A percentile compares a stretch with the other conserved stretches of the same genome.
These are phyloP conservation scores for Physcia stellaris DNA, from an alignment of 495 filamentous ascomycete species.

Conservation along the genomic window DNA sequence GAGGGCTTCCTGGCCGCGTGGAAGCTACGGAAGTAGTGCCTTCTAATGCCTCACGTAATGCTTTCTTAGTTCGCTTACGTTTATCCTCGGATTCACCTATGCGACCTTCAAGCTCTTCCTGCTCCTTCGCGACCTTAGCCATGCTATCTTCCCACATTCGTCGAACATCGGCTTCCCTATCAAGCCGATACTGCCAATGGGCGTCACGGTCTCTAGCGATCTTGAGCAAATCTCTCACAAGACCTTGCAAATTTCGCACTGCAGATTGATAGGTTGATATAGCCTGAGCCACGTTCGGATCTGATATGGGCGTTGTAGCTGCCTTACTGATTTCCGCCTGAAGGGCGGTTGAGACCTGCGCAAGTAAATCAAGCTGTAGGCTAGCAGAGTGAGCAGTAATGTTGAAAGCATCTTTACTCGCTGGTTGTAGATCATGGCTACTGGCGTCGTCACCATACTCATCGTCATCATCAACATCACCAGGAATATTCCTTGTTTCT, in stretches of 20 bases:
- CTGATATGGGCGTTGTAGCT: conserved; percentile 53
- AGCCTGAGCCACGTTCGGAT: conserved; percentile 63
- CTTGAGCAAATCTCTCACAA: conserved; percentile 76
- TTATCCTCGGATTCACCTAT: conserved; percentile 86
- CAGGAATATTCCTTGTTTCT: conserved; percentile 21
- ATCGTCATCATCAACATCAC: conserved; percentile 59
- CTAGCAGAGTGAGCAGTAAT: conserved; percentile 93
- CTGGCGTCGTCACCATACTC: conserved; percentile 76
- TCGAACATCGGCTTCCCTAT: conserved; percentile 74
- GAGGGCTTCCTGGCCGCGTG: conserved; percentile 19
- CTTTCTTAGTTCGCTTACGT: conserved; percentile 76
- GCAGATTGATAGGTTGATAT: conserved; percentile 81
- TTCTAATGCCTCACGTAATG: conserved; percentile 75
- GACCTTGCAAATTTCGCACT: conserved; percentile 70
- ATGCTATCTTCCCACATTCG: conserved; percentile 98
- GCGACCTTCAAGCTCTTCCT: conserved; percentile 75
- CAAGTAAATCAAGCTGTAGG: conserved; percentile 78
- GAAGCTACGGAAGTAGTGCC: conserved; percentile 30
- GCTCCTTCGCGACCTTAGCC: conserved; percentile 82
- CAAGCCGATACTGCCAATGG: conserved; percentile 91
- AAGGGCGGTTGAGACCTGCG: conserved; percentile 69
- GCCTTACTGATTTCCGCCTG: conserved; percentile 57
- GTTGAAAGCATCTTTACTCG: conserved; percentile 80
- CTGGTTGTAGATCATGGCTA: conserved; percentile 53
- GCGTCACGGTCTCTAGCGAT: conserved; percentile 88